Percentiles rank a stretch among this genome's conserved stretches.
Conservation (phyloP, 106 monocot genomes). For the Dioscorea alata region DNA sequence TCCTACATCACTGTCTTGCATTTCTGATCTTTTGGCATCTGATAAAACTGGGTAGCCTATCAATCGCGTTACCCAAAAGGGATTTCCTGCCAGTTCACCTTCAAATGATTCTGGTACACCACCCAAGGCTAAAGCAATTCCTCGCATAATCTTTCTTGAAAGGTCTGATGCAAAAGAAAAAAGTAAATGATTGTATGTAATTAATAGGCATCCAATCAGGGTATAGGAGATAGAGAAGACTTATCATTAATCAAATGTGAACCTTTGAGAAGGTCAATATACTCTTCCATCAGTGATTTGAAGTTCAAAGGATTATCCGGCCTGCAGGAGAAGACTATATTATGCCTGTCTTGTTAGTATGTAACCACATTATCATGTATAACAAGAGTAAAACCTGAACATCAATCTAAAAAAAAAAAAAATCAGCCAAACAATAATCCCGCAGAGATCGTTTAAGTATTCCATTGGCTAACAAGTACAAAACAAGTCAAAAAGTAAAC, state of each 20-base stretch:
- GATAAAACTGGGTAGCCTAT: conserved; percentile 78
- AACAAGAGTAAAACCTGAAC: too few relatives aligned
- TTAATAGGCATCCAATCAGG: too few relatives aligned
- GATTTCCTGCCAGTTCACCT: conserved; percentile 70
- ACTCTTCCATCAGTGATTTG: conserved; percentile 59
- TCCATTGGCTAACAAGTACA: too few relatives aligned
- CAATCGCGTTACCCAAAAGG: conserved; percentile 82
- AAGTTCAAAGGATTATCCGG: conserved; percentile 67
- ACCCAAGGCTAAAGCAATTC: conserved; percentile 90
- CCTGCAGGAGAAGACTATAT: conserved; percentile 36
- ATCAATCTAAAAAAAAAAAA: too few relatives aligned
- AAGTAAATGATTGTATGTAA: neutral
- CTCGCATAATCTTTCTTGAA: conserved; percentile 90
- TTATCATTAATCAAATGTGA: too few relatives aligned
- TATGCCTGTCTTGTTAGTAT: neutral
- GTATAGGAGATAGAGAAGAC: too few relatives aligned
- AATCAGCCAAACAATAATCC: too few relatives aligned
- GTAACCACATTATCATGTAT: too few relatives aligned
- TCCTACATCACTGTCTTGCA: conserved; percentile 53
- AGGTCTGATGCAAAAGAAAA: conserved; percentile 43
- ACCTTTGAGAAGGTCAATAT: conserved; percentile 66
- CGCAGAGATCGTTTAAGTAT: too few relatives aligned
- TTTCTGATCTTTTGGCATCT: conserved; percentile 17
- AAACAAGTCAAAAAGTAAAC: too few relatives aligned
- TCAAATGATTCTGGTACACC: conserved; percentile 71